A percentile compares a stretch with the other conserved stretches of the same genome.
phyloP scores from a whole-genome alignment of 352 stramenopile genomes.

The Blastocystis sp. region DNA sequence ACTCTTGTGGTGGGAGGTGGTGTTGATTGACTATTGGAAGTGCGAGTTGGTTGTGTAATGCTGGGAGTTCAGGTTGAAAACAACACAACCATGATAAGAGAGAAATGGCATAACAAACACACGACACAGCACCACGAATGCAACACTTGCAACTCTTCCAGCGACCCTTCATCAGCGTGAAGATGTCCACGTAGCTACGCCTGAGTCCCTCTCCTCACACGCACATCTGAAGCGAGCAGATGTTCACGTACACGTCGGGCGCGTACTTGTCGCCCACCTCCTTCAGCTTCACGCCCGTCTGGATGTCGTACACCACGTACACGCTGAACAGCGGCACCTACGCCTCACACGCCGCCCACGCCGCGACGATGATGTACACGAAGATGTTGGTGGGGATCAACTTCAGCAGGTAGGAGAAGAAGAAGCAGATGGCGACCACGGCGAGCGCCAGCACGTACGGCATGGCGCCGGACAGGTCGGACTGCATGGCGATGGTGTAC shows the following conservation, averaged over 20 bases:
- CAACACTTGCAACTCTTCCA: background rate
- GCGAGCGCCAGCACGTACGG: background rate
- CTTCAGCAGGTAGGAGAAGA: background rate
- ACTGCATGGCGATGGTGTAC: background rate
- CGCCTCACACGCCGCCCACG: background rate
- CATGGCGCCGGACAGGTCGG: background rate
- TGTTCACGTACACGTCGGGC: background rate
- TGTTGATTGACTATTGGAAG: too few species aligned
- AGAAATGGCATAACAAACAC: background rate
- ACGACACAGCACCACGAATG: background rate
- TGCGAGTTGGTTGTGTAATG: too few species aligned
- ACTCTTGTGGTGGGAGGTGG: too few species aligned
- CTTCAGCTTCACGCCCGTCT: background rate
- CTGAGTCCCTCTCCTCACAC: background rate
- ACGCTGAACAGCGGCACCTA: background rate
- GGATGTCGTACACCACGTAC: background rate
- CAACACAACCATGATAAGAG: too few species aligned
- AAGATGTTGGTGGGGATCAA: background rate
- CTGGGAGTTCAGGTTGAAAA: too few species aligned
- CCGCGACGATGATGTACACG: background rate
- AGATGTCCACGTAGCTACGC: background rate
- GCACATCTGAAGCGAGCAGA: background rate
- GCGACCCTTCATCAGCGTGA: background rate
- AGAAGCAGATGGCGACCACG: background rate
- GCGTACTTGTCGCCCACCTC: background rate